Evolutionary conservation across 108 stramenopile species (phyloP).

Genomic region (Conticribra guillardii): DNA sequence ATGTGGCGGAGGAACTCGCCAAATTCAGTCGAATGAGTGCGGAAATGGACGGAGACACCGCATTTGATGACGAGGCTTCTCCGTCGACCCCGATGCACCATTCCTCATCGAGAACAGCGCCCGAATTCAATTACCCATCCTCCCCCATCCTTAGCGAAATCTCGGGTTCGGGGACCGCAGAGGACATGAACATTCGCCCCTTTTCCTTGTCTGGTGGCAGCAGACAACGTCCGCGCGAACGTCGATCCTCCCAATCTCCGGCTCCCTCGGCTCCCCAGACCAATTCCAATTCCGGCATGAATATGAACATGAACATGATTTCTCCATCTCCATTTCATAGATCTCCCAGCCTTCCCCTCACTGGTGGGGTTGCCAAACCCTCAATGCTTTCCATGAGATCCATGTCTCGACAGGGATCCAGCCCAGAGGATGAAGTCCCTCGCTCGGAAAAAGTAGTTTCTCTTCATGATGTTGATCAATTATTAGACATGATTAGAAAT

Average conservation of each 20-base stretch:
- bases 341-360: neutral
- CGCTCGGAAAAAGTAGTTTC: slow-evolving; percentile 23
- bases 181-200: slow-evolving; percentile 15
- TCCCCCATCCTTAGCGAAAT: slow-evolving; percentile 45
- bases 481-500: slow-evolving; percentile 24
- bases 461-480: slow-evolving; percentile 36
- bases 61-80: slow-evolving; percentile 3
- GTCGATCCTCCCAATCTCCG: slow-evolving; percentile 17
- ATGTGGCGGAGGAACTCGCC: slow-evolving; percentile 45
- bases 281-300: no score
- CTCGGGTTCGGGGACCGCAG: slow-evolving; percentile 18
- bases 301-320: neutral
- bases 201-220: slow-evolving; percentile 13
- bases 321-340: slow-evolving; percentile 7
- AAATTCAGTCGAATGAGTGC: slow-evolving; percentile 38
- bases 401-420: slow-evolving; percentile 22
- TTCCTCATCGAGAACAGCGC: slow-evolving; percentile 5
- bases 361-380: neutral
- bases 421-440: slow-evolving; percentile 18
- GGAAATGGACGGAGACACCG: slow-evolving; percentile 37
- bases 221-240: no score
- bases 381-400: slow-evolving; percentile 13
- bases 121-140: slow-evolving; percentile 28
- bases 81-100: neutral
- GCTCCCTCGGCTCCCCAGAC: slow-evolving; percentile 1